Evolutionary conservation across 345 rosid species (phyloP).

Genomic region (Excoecaria agallocha): DNA sequence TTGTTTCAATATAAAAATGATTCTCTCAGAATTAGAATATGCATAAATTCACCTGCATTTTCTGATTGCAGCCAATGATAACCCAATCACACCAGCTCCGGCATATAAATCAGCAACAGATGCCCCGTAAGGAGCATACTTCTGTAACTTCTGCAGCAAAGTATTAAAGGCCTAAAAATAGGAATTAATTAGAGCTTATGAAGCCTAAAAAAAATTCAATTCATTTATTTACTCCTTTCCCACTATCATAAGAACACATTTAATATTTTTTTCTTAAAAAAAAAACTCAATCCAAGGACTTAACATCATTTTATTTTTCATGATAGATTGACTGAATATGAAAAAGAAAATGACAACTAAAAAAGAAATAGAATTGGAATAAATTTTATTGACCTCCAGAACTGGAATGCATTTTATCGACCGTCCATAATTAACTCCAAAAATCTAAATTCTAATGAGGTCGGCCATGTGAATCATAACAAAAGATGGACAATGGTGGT

Average conservation of each 20-base stretch:
- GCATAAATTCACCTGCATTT: conserved; percentile 68
- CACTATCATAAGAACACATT: not conserved
- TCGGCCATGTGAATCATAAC: not conserved
- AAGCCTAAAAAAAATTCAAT: not conserved
- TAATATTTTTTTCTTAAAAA: too few relatives aligned
- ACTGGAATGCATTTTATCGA: not conserved
- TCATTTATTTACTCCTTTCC: not conserved
- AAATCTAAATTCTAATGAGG: not conserved
- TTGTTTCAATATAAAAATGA: conserved; percentile 4
- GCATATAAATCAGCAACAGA: conserved; percentile 92
- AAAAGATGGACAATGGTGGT: not conserved
- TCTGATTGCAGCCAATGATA: conserved; percentile 77
- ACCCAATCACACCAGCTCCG: conserved; percentile 95
- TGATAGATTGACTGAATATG: not conserved
- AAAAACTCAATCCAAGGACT: not conserved
- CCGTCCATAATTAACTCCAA: not conserved
- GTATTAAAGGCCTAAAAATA: conserved; percentile 63
- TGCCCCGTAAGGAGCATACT: conserved; percentile 79
- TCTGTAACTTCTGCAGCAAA: conserved; percentile 82
- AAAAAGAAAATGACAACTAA: not conserved
- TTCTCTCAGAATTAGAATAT: conserved; percentile 9
- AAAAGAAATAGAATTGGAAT: not conserved
- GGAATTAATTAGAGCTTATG: not conserved
- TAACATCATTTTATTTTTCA: not conserved
- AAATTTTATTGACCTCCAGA: too few relatives aligned